Percentiles rank a stretch among this genome's conserved stretches.
phyloP scores from a whole-genome alignment of 2,329 filamentous ascomycete genomes.

The Alternaria atra region DNA sequence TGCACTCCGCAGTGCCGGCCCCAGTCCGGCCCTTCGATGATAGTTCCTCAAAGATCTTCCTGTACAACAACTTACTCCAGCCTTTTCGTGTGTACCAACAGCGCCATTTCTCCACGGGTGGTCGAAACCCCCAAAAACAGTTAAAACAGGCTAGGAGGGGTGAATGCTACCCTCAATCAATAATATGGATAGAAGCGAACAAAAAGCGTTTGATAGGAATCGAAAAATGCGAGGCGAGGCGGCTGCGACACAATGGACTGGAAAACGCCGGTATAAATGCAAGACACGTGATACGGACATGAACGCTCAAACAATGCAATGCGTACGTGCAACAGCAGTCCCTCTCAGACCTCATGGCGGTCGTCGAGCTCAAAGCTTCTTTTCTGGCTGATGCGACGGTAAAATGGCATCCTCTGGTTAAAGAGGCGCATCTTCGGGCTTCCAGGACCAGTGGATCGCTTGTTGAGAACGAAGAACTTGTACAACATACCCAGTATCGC shows the following conservation, averaged over 20 bases:
- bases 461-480: conserved; percentile 58
- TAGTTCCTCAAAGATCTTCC: background rate
- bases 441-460: conserved; percentile 26
- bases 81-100: conserved; percentile 13
- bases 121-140: background rate
- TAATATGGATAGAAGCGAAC: conserved; percentile 21
- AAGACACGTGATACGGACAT: conserved; percentile 24
- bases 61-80: conserved; percentile 4
- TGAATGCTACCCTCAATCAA: conserved; percentile 7
- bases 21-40: conserved; percentile 7
- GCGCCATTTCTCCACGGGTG: background rate
- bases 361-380: conserved; percentile 45
- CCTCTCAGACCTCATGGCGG: conserved; percentile 45
- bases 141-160: conserved; percentile 24
- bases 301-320: conserved; percentile 33
- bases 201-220: background rate
- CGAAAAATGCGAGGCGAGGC: conserved; percentile 25
- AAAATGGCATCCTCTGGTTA: conserved; percentile 44
- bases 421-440: conserved; percentile 26
- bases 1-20: background rate
- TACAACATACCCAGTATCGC: conserved; percentile 61
- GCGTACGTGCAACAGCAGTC: background rate
- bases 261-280: conserved; percentile 38
- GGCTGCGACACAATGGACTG: conserved; percentile 17
- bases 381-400: conserved; percentile 49